Base-by-base conservation (phyloP, 2,329 filamentous ascomycete species). In the Penicillium crustosum region DNA sequence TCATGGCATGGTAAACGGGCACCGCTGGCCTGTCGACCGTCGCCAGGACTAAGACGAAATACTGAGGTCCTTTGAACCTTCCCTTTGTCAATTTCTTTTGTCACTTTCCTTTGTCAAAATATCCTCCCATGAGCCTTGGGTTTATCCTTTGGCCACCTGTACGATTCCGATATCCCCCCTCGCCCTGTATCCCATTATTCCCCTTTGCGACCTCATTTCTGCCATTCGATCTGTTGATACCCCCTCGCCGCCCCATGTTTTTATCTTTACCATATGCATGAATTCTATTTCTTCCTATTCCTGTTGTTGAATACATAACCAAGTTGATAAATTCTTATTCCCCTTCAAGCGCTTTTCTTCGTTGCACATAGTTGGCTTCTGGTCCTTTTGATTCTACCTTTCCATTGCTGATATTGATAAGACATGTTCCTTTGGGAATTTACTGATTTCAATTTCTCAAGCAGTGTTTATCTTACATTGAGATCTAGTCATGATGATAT, bases 41-140 rank as follows among this genome's bases (percentile, higher is more conserved):
- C 4, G 13, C 39, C 41, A 21, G 21, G 44, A 42, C 27, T 58
- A 53, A 38, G 23, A 36, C 10, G 17, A 6, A 44, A 19, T 49
- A 63, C 63, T 17, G 23, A 27, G 5, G 42, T 73, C 70, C 41
- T 68, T 74, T 63, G 52, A 61, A 61, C 36, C 25, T 65, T 65
- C 62, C 60, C 53, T 65, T 63, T 63, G 58, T 60, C 49, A 6
- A 53, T 61, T 60, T 57, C 52, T 53, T 60, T 63, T 57, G 19
- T 53, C 49, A 35, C 23, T 57, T 42, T 54, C 45, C 50, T 55
- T 54, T 56, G 42, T 58, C 35, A 45, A 52, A 50, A 35, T 27
- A 35, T 53, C 51, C 53, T 49, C 53, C 39, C 44, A 31, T 53
- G 35, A 21, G 38, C 45, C 49, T 41, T 7, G 13, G 31, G 3